phyloP scores from a whole-genome alignment of 2,329 filamentous ascomycete genomes.

The Helotiales sp. region DNA sequence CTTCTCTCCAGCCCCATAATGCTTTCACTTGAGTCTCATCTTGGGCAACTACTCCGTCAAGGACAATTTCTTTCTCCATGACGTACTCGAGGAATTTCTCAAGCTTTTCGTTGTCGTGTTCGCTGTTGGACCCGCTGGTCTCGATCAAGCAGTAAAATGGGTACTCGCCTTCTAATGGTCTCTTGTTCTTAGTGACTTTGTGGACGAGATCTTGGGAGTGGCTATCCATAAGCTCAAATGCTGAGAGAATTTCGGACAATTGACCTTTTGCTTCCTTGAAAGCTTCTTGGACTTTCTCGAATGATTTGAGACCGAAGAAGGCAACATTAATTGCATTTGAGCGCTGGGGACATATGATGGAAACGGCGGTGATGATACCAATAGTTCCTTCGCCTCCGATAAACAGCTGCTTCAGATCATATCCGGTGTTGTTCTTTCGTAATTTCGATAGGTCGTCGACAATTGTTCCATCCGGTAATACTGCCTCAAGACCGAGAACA shows the following conservation, averaged over 20 bases:
- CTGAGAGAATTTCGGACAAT: slow-evolving; percentile 91
- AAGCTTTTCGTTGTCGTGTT: slow-evolving; percentile 92
- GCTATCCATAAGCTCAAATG: slow-evolving; percentile 96
- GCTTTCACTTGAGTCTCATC: slow-evolving; percentile 85
- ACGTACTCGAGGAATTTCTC: slow-evolving; percentile 88
- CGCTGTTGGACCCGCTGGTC: slow-evolving; percentile 90
- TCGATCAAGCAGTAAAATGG: slow-evolving; percentile 97
- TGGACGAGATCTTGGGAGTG: slow-evolving; percentile 77
- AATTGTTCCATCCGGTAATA: slow-evolving; percentile 89
- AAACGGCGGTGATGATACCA: slow-evolving; percentile 88
- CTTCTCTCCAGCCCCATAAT: slow-evolving; percentile 92
- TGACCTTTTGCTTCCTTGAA: slow-evolving; percentile 88
- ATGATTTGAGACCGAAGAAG: slow-evolving; percentile 88
- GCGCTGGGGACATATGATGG: slow-evolving; percentile 84
- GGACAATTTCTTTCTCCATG: slow-evolving; percentile 82
- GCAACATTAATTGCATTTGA: slow-evolving; percentile 91
- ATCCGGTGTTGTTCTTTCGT: slow-evolving; percentile 98
- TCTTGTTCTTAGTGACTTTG: slow-evolving; percentile 71
- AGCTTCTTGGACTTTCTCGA: slow-evolving; percentile 81
- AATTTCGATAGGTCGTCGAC: slow-evolving; percentile 85
- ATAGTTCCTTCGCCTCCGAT: slow-evolving; percentile 95
- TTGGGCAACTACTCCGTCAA: slow-evolving; percentile 88
- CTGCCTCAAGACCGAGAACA: slow-evolving; percentile 89
- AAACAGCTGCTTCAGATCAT: slow-evolving; percentile 95
- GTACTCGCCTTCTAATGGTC: slow-evolving; percentile 78